Base-by-base conservation (phyloP, 371 early-diverging fungal genomes). In the Rhizopus sp. region DNA sequence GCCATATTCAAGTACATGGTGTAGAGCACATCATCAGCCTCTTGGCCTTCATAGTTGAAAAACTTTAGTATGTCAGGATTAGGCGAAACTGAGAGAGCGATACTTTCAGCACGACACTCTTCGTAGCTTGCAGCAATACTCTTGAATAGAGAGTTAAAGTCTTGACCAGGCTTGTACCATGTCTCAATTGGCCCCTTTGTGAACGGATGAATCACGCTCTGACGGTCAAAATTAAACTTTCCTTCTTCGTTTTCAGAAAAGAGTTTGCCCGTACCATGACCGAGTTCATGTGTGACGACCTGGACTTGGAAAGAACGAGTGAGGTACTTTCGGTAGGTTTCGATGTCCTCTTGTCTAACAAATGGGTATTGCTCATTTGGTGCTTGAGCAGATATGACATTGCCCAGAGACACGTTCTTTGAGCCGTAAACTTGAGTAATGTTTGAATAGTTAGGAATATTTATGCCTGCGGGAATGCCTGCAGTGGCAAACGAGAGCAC, bases 101-200 rank as follows among this genome's bases (percentile, higher is more conserved):
- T 83, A 35, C 75, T 67, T 59, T 87, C 88, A 39, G 88, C 88
- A 48, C 88, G 80, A 54, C 88, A 87, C 56, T 87, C 88, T 60
- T 82, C 78, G 44, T 81, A 82, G 30, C 72, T 70, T 1, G 72
- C 50, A 5, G 78, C 68, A 57, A 78, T 69, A 50, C 62, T 72
- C 44, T 74, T 73, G 62, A 87, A 85, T 7, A 76, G 57, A 0
- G 82, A 80, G n/a, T 72, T 76, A 57, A 80, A 87, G 5, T 82
- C 82, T 53, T 87, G 78, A 2, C 84, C 84, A 6, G 79, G 75
- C 46, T 81, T 83, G 70, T 87, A 87, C 83, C 83, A 87, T 1
- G 80, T 63, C 3, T 66, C 57, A 49, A 85, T 59, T 12, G 80
- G 74, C 46, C 76, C 57, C 5, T 66, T 64, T 9, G 82, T 81